Conservation (phyloP, 2,329 filamentous ascomycete species). For the Ceratocystis diversiconidia region DNA sequence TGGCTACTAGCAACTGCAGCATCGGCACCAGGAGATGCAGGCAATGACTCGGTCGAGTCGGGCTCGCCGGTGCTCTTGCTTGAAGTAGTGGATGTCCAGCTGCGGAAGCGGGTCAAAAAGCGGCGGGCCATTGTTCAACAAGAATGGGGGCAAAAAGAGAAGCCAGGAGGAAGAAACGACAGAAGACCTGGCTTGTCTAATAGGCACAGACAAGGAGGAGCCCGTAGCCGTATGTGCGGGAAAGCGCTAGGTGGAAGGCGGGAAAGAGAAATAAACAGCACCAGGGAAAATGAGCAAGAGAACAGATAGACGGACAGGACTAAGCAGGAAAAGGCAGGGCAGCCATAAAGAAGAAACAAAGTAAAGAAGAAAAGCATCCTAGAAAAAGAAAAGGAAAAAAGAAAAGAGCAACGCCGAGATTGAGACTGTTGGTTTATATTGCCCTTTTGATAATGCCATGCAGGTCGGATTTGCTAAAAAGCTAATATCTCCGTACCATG, state of each 20-base stretch:
- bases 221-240: background rate
- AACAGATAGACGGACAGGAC: background rate
- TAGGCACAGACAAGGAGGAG: background rate
- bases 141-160: too few relatives aligned
- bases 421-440: slow-evolving; percentile 5
- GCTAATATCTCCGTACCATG: background rate
- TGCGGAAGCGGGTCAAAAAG: slow-evolving; percentile 8
- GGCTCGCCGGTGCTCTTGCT: slow-evolving; percentile 3
- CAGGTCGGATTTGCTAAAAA: background rate
- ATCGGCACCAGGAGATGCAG: background rate
- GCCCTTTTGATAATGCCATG: background rate
- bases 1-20: slow-evolving; percentile 1
- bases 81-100: slow-evolving; percentile 12
- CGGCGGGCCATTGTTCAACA: slow-evolving; percentile 6
- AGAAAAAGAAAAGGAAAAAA: slow-evolving; percentile 1
- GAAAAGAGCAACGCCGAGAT: background rate
- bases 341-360: background rate
- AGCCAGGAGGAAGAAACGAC: too few relatives aligned
- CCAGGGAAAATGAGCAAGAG: background rate
- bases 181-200: background rate
- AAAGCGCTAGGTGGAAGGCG: background rate
- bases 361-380: background rate
- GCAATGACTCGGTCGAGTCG: background rate
- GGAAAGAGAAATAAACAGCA: slow-evolving; percentile 9
- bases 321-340: background rate